Conservation (phyloP, 768 basidiomycete genomes). For the Roridomyces roridus region DNA sequence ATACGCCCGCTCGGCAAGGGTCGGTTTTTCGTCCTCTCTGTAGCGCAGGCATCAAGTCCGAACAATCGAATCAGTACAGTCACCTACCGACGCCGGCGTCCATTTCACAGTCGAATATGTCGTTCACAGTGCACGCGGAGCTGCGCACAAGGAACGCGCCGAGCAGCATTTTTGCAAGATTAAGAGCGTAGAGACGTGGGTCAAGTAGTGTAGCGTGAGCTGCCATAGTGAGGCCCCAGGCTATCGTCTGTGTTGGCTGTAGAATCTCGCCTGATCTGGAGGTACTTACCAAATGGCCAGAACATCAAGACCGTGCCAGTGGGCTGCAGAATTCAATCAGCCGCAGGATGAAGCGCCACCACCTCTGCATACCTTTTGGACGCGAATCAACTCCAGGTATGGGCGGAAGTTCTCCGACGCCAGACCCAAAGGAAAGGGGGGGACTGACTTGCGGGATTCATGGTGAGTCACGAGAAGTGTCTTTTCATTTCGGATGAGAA, state of each 20-base stretch:
- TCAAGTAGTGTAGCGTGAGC: slow-evolving; percentile 43
- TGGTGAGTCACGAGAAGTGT: slow-evolving; percentile 33
- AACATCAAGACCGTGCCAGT: slow-evolving; percentile 59
- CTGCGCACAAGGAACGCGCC: slow-evolving; percentile 50
- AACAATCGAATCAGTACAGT: slow-evolving; percentile 6
- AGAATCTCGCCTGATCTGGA: neutral
- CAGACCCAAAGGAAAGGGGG: slow-evolving; percentile 41
- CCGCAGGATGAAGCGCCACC: neutral
- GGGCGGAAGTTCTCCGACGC: slow-evolving; percentile 38
- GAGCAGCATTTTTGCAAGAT: slow-evolving; percentile 41
- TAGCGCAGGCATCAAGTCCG: neutral
- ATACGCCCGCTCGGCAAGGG: slow-evolving; percentile 58
- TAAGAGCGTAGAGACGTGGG: slow-evolving; percentile 33
- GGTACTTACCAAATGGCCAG: slow-evolving; percentile 53
- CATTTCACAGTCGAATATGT: slow-evolving; percentile 58
- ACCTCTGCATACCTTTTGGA: slow-evolving; percentile 47
- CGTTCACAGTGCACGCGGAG: slow-evolving; percentile 62
- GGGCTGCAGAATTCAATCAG: slow-evolving; percentile 37
- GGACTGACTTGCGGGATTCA: slow-evolving; percentile 6
- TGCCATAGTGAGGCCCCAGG: slow-evolving; percentile 58
- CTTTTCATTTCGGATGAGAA: slow-evolving; percentile 21
- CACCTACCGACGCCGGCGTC: slow-evolving; percentile 59
- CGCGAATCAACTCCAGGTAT: slow-evolving; percentile 56
- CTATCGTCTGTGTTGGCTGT: neutral
- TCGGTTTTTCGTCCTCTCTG: slow-evolving; percentile 55